Percentiles rank a stretch among this genome's conserved stretches.
Conservation (phyloP, 768 basidiomycete species). For the Tulasnella calospora region DNA sequence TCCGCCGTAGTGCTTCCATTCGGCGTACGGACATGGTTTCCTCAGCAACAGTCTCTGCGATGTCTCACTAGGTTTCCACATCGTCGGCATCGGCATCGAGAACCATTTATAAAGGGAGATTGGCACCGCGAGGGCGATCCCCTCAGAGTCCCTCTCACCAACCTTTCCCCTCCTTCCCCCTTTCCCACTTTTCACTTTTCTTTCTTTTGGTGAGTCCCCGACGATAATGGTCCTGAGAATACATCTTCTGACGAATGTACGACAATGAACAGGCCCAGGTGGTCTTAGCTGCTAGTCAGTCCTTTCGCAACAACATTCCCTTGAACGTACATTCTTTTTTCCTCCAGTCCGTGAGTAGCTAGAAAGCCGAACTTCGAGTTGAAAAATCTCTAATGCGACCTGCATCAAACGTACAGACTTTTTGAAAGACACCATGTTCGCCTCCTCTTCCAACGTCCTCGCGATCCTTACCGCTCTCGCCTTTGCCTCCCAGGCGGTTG, state of each 20-base stretch:
- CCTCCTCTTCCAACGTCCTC: constrained; percentile 2
- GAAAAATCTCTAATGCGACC: not conserved
- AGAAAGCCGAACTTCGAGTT: not conserved
- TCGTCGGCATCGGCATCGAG: constrained; percentile 2
- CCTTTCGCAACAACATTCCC: constrained; percentile 3
- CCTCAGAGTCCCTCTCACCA: constrained; percentile 5
- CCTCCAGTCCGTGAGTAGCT: not conserved
- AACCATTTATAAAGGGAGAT: not conserved
- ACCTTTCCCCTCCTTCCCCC: not conserved
- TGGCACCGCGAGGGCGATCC: not conserved
- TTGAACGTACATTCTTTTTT: constrained; percentile 8
- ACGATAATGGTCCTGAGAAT: not conserved
- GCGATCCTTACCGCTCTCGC: not conserved
- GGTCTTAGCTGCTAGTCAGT: constrained; percentile 9
- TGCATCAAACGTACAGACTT: not conserved
- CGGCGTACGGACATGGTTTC: not conserved
- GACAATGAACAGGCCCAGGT: not conserved
- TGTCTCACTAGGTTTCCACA: not conserved
- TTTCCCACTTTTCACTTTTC: not conserved
- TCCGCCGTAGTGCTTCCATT: constrained; percentile 6
- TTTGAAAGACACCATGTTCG: constrained; percentile 10
- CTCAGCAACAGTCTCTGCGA: constrained; percentile 4
- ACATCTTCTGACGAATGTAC: not conserved
- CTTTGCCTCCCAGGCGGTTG: not conserved
- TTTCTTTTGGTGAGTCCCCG: not conserved